A percentile compares a stretch with the other conserved stretches of the same genome.
These are phyloP conservation scores for Haberlea rhodopensis DNA, from an alignment of 257 asterid species.

Conservation along the genomic window DNA sequence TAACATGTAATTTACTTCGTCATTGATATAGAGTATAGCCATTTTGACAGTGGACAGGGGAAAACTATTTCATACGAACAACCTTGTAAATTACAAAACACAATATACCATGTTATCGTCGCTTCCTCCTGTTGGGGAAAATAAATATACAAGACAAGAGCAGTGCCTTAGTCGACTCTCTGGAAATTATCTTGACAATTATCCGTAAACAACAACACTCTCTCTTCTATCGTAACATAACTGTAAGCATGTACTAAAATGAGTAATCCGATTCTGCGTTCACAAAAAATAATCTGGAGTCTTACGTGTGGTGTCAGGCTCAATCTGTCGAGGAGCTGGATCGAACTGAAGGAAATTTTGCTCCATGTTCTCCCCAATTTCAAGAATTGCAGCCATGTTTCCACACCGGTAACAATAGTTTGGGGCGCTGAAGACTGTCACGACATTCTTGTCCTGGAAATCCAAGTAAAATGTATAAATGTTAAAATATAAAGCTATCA, in stretches of 20 bases:
- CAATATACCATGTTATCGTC: constrained; percentile 37
- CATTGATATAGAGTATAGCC: too few species aligned
- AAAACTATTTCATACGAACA: constrained; percentile 9
- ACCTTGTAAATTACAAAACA: constrained; percentile 37
- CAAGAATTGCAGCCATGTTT: constrained; percentile 96
- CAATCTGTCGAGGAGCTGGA: constrained; percentile 94
- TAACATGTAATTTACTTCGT: too few species aligned
- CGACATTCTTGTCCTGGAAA: constrained; percentile 87
- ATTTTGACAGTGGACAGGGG: too few species aligned
- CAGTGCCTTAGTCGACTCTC: constrained; percentile 40
- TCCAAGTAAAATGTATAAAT: constrained; percentile 4
- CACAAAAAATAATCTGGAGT: constrained; percentile 93
- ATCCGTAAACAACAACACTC: constrained; percentile 61
- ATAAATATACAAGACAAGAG: constrained; percentile 56
- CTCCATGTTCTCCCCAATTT: constrained; percentile 89
- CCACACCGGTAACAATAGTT: constrained; percentile 97
- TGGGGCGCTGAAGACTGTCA: constrained; percentile 90
- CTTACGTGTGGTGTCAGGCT: constrained; percentile 90
- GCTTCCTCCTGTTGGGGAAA: constrained; percentile 30
- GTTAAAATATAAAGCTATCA: neutral
- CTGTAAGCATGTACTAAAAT: constrained; percentile 37
- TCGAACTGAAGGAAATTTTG: constrained; percentile 94
- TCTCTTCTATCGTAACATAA: constrained; percentile 60
- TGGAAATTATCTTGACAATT: constrained; percentile 44
- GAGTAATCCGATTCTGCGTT: constrained; percentile 33